phyloP scores from a whole-genome alignment of 2,329 filamentous ascomycete genomes.

The Stagonosporopsis chrysanthemi region DNA sequence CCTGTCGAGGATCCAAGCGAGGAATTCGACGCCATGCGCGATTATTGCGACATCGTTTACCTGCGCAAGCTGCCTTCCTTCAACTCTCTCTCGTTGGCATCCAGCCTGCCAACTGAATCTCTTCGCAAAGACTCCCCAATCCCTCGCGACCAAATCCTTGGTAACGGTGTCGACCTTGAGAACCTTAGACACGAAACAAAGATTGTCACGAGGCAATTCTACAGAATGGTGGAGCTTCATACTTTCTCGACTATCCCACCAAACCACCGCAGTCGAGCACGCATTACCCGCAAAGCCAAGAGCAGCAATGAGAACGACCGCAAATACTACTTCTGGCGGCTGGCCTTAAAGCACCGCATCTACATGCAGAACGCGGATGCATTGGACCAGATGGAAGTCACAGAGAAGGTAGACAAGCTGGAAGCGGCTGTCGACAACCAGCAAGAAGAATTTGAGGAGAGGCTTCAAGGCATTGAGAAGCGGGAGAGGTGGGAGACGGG shows the following conservation, averaged over 20 bases:
- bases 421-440: conserved; percentile 73
- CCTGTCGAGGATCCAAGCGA: conserved; percentile 95
- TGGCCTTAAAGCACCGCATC: conserved; percentile 78
- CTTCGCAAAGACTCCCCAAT: conserved; percentile 62
- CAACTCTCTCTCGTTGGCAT: conserved; percentile 59
- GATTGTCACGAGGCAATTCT: conserved; percentile 79
- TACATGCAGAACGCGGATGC: conserved; percentile 77
- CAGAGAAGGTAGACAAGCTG: conserved; percentile 75
- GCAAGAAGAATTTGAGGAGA: conserved; percentile 74
- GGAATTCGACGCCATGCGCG: conserved; percentile 80
- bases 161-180: conserved; percentile 62
- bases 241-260: conserved; percentile 65
- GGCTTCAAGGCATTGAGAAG: conserved; percentile 61
- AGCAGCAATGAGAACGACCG: conserved; percentile 66
- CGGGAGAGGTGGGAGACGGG: conserved; percentile 36
- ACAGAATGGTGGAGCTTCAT: conserved; percentile 77
- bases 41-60: conserved; percentile 74
- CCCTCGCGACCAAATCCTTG: conserved; percentile 62
- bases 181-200: conserved; percentile 68
- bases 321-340: conserved; percentile 73
- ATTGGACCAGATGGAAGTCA: conserved; percentile 71
- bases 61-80: conserved; percentile 68
- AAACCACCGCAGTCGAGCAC: conserved; percentile 56
- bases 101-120: conserved; percentile 58
- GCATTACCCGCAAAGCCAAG: conserved; percentile 54